Evolutionary conservation across 495 filamentous ascomycete species (phyloP).

Genomic region (Parathielavia appendiculata): DNA sequence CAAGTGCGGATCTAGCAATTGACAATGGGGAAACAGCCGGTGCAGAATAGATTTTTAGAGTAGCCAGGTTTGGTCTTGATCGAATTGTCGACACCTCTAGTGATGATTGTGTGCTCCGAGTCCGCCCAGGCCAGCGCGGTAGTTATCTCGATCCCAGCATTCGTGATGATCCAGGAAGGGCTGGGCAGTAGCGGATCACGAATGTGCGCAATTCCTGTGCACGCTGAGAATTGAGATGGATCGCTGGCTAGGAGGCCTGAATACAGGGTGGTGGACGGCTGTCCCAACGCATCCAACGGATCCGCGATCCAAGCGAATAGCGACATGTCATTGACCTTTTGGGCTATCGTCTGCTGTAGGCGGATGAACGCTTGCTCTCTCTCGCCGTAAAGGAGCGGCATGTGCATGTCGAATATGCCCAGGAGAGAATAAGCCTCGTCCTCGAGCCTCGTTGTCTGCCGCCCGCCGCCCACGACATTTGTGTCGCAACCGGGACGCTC

Average conservation of each 20-base stretch:
- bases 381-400: conserved; percentile 24
- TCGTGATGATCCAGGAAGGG: conserved; percentile 10
- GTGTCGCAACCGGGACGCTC: conserved; percentile 3
- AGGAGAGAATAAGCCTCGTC: conserved; percentile 20
- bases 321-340: conserved; percentile 12
- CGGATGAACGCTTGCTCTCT: conserved; percentile 18
- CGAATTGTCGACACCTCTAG: not conserved
- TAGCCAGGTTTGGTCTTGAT: not conserved
- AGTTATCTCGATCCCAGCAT: not conserved
- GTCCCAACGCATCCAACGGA: not conserved
- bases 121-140: not conserved
- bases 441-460: conserved; percentile 20
- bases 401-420: conserved; percentile 22
- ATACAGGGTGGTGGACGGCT: not conserved
- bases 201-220: not conserved
- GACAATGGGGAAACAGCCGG: not conserved
- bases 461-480: conserved; percentile 22
- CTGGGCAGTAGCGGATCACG: not conserved
- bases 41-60: not conserved
- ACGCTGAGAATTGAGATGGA: not conserved
- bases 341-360: conserved; percentile 19
- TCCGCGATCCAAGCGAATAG: conserved; percentile 21
- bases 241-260: conserved; percentile 1
- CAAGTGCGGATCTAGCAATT: not conserved
- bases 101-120: not conserved